phyloP scores from a whole-genome alignment of 2,329 filamentous ascomycete species.

The Cadophora gregata region DNA sequence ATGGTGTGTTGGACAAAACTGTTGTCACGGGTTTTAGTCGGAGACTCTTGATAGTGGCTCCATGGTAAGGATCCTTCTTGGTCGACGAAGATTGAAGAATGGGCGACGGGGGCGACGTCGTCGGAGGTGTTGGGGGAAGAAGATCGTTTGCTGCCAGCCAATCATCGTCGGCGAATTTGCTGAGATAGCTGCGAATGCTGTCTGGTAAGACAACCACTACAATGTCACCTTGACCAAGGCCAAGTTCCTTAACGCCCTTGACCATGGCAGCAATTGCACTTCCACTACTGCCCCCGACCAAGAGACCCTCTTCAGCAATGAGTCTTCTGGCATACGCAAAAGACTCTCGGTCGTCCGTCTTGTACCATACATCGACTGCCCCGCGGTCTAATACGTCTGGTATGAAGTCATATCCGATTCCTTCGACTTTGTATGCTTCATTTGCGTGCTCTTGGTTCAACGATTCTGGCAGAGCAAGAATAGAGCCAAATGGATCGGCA shows the following conservation, averaged over 20 bases:
- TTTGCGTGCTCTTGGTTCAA: conserved; percentile 84
- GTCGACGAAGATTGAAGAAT: conserved; percentile 47
- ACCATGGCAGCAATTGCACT: conserved; percentile 87
- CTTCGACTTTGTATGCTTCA: conserved; percentile 94
- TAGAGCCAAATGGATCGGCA: conserved; percentile 90
- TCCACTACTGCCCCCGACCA: conserved; percentile 92
- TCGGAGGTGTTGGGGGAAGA: conserved; percentile 65
- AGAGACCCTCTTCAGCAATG: conserved; percentile 91
- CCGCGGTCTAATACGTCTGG: conserved; percentile 87
- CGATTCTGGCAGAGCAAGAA: conserved; percentile 79
- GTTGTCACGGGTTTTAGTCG: conserved; percentile 94
- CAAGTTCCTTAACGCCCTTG: conserved; percentile 75
- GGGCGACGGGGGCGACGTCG: conserved; percentile 48
- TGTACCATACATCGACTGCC: conserved; percentile 93
- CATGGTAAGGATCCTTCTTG: conserved; percentile 70
- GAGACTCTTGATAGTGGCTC: conserved; percentile 80
- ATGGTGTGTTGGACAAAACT: conserved; percentile 71
- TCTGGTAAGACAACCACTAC: conserved; percentile 93
- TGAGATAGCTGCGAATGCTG: conserved; percentile 95
- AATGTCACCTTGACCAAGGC: conserved; percentile 81
- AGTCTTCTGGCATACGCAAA: conserved; percentile 89
- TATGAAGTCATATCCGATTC: conserved; percentile 98
- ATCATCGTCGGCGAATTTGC: conserved; percentile 98
- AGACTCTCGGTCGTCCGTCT: conserved; percentile 91
- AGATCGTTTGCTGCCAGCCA: conserved; percentile 98